Percentiles rank a stretch among this genome's conserved stretches.
Evolutionary conservation across 1,139 yeast genomes (phyloP).

Genomic region (Scheffersomyces cryptocercus): DNA sequence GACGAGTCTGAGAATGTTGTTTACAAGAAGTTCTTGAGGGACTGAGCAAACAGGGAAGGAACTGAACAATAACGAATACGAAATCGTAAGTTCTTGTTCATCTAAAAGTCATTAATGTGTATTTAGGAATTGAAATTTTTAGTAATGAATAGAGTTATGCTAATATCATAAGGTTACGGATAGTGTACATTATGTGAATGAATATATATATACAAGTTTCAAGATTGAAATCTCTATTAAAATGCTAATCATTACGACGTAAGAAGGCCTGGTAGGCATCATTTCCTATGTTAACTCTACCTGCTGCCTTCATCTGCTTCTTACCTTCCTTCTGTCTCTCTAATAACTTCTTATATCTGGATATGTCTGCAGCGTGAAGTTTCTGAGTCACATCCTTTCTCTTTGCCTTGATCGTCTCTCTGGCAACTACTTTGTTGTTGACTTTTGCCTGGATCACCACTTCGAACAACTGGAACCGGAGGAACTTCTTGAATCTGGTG

Average conservation of each 20-base stretch:
- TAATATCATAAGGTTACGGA: neutral
- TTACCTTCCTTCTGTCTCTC: conserved; percentile 94
- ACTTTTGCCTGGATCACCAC: conserved; percentile 92
- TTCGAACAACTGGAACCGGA: conserved; percentile 83
- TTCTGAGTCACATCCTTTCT: conserved; percentile 91
- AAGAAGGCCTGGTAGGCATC: conserved; percentile 81
- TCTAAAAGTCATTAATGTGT: neutral
- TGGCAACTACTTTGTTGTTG: conserved; percentile 77
- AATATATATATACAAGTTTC: conserved; percentile 8
- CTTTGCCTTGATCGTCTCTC: conserved; percentile 92
- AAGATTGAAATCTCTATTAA: neutral
- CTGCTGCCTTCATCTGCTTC: conserved; percentile 76
- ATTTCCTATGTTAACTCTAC: conserved; percentile 74
- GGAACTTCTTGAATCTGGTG: conserved; percentile 71
- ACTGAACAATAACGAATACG: no score
- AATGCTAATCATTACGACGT: conserved; percentile 28
- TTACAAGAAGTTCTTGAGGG: conserved; percentile 66
- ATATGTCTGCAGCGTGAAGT: conserved; percentile 90
- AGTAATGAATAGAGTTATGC: no score
- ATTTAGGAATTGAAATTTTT: neutral
- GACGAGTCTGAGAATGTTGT: conserved; percentile 88
- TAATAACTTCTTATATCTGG: conserved; percentile 84
- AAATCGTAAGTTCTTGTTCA: no score
- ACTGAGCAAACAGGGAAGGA: neutral
- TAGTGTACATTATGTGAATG: neutral